These are phyloP conservation scores for Luffa acutangula DNA, from an alignment of 306 rosid genomes.

Conservation along the genomic window DNA sequence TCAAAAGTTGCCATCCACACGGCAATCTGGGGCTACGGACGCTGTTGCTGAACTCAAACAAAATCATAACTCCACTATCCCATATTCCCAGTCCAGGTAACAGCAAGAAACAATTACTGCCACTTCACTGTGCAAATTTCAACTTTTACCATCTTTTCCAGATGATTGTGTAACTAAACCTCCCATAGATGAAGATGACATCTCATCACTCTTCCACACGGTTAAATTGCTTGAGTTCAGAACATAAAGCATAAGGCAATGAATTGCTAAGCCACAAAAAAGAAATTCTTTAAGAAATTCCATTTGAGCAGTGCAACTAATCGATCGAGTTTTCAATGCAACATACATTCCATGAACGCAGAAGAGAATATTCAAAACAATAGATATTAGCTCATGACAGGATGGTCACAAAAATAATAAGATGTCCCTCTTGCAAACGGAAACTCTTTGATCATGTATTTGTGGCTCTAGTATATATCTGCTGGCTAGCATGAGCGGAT, in stretches of 20 bases:
- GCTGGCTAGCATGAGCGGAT: background rate
- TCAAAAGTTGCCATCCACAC: too few relatives aligned
- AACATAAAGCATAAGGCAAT: background rate
- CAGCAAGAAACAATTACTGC: too few relatives aligned
- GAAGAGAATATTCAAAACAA: background rate
- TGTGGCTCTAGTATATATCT: background rate
- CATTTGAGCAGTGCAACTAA: background rate
- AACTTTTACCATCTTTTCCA: too few relatives aligned
- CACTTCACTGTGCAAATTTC: too few relatives aligned
- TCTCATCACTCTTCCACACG: too few relatives aligned
- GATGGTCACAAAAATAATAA: background rate
- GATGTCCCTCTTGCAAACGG: background rate
- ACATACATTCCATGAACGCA: background rate
- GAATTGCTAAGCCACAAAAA: background rate
- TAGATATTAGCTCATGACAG: background rate
- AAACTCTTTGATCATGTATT: background rate
- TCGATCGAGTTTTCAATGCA: background rate
- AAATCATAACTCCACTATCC: too few relatives aligned
- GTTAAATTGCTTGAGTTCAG: background rate
- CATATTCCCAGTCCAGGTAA: too few relatives aligned
- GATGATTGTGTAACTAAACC: too few relatives aligned
- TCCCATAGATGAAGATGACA: too few relatives aligned
- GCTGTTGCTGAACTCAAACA: too few relatives aligned
- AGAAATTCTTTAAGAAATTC: too few relatives aligned
- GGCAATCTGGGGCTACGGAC: too few relatives aligned